Conservation (phyloP, 2,329 filamentous ascomycete species). For the Sporothrix humicola region DNA sequence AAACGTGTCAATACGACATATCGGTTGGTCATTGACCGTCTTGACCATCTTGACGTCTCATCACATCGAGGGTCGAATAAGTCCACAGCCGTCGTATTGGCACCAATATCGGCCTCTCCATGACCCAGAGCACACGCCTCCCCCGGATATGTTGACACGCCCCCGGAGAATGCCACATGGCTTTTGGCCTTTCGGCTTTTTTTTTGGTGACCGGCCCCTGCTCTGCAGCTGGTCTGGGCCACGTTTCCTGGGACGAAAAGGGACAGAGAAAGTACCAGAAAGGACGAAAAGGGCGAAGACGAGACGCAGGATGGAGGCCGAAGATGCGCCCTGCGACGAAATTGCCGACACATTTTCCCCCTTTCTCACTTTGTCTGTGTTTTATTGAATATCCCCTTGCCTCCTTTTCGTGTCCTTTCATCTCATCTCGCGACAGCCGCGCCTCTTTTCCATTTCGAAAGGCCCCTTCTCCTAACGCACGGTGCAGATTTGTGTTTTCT, state of each 20-base stretch:
- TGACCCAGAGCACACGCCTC: not conserved
- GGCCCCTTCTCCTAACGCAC: not conserved
- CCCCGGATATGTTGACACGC: not conserved
- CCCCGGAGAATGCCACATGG: constrained; percentile 24
- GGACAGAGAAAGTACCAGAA: not conserved
- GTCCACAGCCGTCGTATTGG: not conserved
- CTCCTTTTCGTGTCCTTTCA: not conserved
- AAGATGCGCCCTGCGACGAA: not conserved
- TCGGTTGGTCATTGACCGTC: not conserved
- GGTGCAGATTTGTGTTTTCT: not conserved
- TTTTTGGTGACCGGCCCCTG: not conserved
- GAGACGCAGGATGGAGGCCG: not conserved
- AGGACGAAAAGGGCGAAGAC: too few relatives aligned
- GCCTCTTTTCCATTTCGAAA: not conserved
- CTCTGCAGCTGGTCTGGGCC: constrained; percentile 1
- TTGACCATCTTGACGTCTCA: not conserved
- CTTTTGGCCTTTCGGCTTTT: not conserved
- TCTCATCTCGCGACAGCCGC: constrained; percentile 5
- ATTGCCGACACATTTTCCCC: not conserved
- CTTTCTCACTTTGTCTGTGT: not conserved
- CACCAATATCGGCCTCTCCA: not conserved
- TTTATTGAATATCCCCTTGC: not conserved
- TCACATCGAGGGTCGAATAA: not conserved
- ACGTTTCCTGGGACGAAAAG: not conserved
- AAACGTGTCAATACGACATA: not conserved